Percentiles rank a stretch among this genome's conserved stretches.
Conservation (phyloP, 1,139 yeast species). For the Magnusiomyces clavatus region DNA sequence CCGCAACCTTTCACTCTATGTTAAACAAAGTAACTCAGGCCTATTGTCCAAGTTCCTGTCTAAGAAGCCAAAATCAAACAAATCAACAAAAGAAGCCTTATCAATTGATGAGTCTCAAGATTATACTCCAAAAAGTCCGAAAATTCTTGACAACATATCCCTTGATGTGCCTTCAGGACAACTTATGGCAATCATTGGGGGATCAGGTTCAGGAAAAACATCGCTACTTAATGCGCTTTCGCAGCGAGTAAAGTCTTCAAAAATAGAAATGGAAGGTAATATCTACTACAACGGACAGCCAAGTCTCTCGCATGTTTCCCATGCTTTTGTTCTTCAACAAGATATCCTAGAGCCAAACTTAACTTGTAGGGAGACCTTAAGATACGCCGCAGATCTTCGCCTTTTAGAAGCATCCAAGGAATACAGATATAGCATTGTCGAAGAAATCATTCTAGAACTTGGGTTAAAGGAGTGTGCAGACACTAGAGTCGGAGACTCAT, state of each 20-base stretch:
- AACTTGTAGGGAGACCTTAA: slow-evolving; percentile 62
- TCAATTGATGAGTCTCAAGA: no score
- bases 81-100: no score
- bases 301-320: slow-evolving; percentile 32
- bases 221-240: slow-evolving; percentile 70
- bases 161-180: slow-evolving; percentile 48
- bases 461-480: slow-evolving; percentile 56
- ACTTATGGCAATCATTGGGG: slow-evolving; percentile 69
- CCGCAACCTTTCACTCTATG: no score
- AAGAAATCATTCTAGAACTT: slow-evolving; percentile 49
- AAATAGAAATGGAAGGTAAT: slow-evolving; percentile 24
- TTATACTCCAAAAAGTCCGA: no score
- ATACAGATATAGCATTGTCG: slow-evolving; percentile 45
- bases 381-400: slow-evolving; percentile 63
- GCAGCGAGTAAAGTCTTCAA: slow-evolving; percentile 41
- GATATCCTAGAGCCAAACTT: slow-evolving; percentile 66
- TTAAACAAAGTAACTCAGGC: no score
- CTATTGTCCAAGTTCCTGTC: no score
- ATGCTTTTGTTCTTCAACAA: slow-evolving; percentile 72
- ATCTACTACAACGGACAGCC: slow-evolving; percentile 37
- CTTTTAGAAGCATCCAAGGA: slow-evolving; percentile 37
- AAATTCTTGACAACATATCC: slow-evolving; percentile 40
- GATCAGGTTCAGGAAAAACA: slow-evolving; percentile 84
- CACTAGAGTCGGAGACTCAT: slow-evolving; percentile 47
- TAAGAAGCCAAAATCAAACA: no score